Conservation (phyloP, 2,329 filamentous ascomycete genomes). For the Shiraia sp. region DNA sequence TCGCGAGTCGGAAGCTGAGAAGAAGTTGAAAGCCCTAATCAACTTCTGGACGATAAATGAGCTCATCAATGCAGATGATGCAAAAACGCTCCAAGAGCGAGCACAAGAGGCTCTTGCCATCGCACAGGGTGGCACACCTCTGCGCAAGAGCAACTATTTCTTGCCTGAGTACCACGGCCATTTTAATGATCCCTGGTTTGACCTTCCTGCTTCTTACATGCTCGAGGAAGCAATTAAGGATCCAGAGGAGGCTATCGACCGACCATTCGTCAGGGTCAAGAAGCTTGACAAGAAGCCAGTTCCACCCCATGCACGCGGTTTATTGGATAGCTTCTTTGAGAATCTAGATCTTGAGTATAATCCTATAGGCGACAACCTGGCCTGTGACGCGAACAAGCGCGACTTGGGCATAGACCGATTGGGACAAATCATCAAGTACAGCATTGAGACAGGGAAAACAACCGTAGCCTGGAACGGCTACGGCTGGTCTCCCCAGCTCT, state of each 20-base stretch:
- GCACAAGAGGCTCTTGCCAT: constrained; percentile 52
- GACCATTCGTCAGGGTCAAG: constrained; percentile 64
- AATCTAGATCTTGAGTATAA: constrained; percentile 56
- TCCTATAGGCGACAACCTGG: constrained; percentile 48
- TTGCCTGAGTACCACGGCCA: constrained; percentile 81
- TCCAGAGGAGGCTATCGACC: constrained; percentile 73
- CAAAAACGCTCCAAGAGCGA: constrained; percentile 63
- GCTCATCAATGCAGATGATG: constrained; percentile 62
- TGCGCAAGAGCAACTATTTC: constrained; percentile 64
- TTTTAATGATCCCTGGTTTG: constrained; percentile 72
- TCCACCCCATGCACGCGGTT: constrained; percentile 67
- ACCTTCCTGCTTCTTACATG: constrained; percentile 80
- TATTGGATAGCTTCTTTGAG: constrained; percentile 72
- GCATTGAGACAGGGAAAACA: constrained; percentile 68
- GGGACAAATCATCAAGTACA: constrained; percentile 68
- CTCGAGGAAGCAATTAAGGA: constrained; percentile 78
- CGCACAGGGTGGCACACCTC: constrained; percentile 24
- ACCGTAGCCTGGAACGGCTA: constrained; percentile 77
- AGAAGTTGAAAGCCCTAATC: constrained; percentile 63
- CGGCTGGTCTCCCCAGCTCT: constrained; percentile 82
- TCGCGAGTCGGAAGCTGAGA: constrained; percentile 66
- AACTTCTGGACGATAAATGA: constrained; percentile 70
- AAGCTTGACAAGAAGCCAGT: constrained; percentile 70
- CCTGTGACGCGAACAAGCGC: constrained; percentile 49
- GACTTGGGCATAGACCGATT: constrained; percentile 65